Evolutionary conservation across 768 basidiomycete genomes (phyloP), one percentile per base, ranked within the genome.

Genomic region (Boletus patriciae): DNA sequence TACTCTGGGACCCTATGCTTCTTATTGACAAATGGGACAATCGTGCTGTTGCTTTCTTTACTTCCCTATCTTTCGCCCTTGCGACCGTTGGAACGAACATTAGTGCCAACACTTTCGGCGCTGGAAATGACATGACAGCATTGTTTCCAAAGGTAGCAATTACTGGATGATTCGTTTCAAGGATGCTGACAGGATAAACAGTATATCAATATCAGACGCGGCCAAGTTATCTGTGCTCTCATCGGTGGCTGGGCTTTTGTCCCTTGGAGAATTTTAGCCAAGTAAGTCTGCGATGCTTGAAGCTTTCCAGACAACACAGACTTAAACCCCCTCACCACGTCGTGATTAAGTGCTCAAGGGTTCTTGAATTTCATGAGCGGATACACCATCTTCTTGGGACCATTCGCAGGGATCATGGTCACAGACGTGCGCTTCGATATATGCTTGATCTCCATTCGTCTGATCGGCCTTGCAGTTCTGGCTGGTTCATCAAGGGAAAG

Each of bases 311-410:
- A 40, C 6, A 10, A 29, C 19, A 9, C 21, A 46, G 21, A 13
- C 43, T 6, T 4, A 10, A 31, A 10, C 29, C 29, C 29, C 0
- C 18, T 10, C 25, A n/a, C 37, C 21, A 16, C 19, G 33, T 29
- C 13, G 23, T 18, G 16, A n/a, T 18, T 5, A 16, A 72, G 69
- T 45, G 90, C 88, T 0, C 77, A 83, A 31, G 83, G 84, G 0
- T 92, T 92, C 74, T 68, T 92, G 62, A 76, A 79, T 27, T 92
- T 93, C 73, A 90, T 93, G 86, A 81, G 80, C 19, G 90, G 89
- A 5, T 94, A 94, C 66, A 88, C 90, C 0, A 83, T 94, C 29
- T 91, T 95, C 68, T 76, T 96, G 13, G 91, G 90, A 1, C 92
- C 93, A 1, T 87, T 96, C 62, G 85, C 88, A 34, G 89, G 87